A percentile compares a stretch with the other conserved stretches of the same genome.
Evolutionary conservation across 73 alveolate genomes (phyloP).

Genomic region (Uronychia binucleata): DNA sequence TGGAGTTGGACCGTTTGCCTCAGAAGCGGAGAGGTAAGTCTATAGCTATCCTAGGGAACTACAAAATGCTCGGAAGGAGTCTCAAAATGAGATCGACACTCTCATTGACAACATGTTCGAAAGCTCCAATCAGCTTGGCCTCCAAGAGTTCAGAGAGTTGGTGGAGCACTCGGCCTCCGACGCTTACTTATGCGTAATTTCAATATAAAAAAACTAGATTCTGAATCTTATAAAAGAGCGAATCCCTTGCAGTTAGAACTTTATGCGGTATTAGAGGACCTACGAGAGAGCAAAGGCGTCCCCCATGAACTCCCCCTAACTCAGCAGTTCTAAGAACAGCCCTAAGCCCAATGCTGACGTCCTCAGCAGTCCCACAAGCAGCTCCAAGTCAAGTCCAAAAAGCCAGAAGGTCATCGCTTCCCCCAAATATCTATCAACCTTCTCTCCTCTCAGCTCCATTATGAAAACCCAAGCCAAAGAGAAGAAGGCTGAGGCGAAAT

Average conservation of each 20-base stretch:
- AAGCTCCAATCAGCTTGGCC: slow-evolving; percentile 28
- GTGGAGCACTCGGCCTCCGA: slow-evolving; percentile 45
- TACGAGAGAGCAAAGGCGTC: slow-evolving; percentile 29
- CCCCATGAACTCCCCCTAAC: background rate
- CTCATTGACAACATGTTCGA: slow-evolving; percentile 38
- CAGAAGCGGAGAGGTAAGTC: slow-evolving; percentile 49
- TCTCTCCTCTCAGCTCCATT: slow-evolving; percentile 22
- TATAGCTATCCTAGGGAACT: slow-evolving; percentile 21
- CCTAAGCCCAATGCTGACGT: no score
- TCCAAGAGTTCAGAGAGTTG: slow-evolving; percentile 38
- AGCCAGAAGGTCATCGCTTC: slow-evolving; percentile 31
- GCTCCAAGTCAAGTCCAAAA: background rate
- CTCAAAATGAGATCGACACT: slow-evolving; percentile 46
- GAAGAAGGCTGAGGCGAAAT: background rate
- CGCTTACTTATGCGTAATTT: slow-evolving; percentile 30
- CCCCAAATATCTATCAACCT: slow-evolving; percentile 49
- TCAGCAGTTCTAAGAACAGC: background rate
- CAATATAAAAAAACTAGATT: slow-evolving; percentile 1
- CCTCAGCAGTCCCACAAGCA: background rate
- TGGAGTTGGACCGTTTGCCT: no score
- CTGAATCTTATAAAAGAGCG: slow-evolving; percentile 35
- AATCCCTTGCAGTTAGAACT: slow-evolving; percentile 61
- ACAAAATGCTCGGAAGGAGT: slow-evolving; percentile 36
- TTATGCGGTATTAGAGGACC: slow-evolving; percentile 44
- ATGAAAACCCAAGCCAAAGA: background rate